Conservation (phyloP, 371 early-diverging fungal species). For the Fennellomyces sp. region DNA sequence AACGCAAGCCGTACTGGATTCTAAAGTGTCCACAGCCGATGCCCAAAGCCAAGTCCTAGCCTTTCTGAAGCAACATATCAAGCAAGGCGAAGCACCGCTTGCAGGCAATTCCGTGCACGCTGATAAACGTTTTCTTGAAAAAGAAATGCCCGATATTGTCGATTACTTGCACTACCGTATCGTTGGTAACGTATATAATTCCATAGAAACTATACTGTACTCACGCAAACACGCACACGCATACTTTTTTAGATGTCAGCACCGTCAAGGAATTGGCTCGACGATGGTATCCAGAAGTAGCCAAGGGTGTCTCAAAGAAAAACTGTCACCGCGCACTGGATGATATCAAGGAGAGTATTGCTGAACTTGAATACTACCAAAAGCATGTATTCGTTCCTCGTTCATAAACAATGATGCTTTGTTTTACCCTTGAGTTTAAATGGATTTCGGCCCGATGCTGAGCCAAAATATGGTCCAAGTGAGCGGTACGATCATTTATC, state of each 20-base stretch:
- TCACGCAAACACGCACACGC: not conserved
- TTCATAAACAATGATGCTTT: not conserved
- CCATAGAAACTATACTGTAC: not conserved
- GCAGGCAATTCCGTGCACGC: constrained; percentile 96
- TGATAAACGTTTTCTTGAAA: constrained; percentile 81
- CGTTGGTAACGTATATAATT: constrained; percentile 44
- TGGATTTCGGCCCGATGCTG: too few relatives aligned
- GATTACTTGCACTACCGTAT: constrained; percentile 89
- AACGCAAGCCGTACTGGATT: constrained; percentile 77
- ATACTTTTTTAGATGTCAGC: constrained; percentile 70
- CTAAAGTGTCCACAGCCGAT: constrained; percentile 64
- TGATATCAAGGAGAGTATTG: constrained; percentile 91
- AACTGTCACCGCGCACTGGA: constrained; percentile 79
- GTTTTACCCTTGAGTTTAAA: not conserved
- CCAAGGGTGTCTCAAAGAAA: constrained; percentile 59
- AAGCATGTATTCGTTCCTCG: constrained; percentile 49
- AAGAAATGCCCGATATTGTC: constrained; percentile 81
- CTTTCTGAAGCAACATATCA: constrained; percentile 75
- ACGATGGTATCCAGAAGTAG: constrained; percentile 71
- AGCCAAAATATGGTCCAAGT: too few relatives aligned
- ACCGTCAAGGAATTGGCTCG: constrained; percentile 86
- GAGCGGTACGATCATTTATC: too few relatives aligned
- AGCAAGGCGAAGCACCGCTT: constrained; percentile 67
- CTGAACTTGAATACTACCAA: constrained; percentile 81
- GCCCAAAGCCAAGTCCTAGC: constrained; percentile 75